Evolutionary conservation across 257 asterid genomes (phyloP), one percentile per base, ranked within the genome.

Genomic region (Coffea eugenioides): DNA sequence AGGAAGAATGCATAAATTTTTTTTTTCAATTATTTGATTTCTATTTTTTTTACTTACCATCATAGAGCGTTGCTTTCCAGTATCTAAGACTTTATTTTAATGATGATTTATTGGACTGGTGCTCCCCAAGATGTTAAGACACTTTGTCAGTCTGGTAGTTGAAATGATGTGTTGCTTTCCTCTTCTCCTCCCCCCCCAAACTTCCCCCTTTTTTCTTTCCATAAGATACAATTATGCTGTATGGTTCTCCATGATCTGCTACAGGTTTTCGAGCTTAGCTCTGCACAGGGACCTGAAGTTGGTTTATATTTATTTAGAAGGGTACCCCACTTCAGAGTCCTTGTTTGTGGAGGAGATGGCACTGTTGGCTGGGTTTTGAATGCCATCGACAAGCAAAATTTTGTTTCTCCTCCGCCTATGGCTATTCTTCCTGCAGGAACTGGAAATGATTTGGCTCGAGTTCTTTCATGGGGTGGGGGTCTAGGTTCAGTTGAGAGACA

Each of bases 361-460:
- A 96, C 97, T 75, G 97, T 96, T 79, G 98, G 99, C 56, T 96
- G 98, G 99, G 95, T 96, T 66, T 82, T 96, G 86, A 79, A 94
- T 86, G 90, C 95, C 84, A 87, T 96, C 81, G 99, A 96, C 82
- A 91, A 92, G 88, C 97, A 90, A 82, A 92, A 92, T 70, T 94
- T 86, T 87, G 91, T 96, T 82, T 96, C 99, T 76, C 98, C 99
- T 82, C 99, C 99, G n/a, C 98, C 99, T 14, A 93, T 96, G 83
- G 98, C 97, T 82, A 94, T 96, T 84, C 97, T 96, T 83, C 99
- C 99, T 52, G 97, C 99, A 2, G 99, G 99, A 84, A 96, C 98
- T 2, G 99, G 99, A 77, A 96, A 96, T 89, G 99, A 96, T 87
- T 87, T 96, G 90, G 97, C 99, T 80, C 91, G 99, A 75, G 99